Conservation (phyloP, 2,329 filamentous ascomycete species). For the Sarocladiaceae sp. region DNA sequence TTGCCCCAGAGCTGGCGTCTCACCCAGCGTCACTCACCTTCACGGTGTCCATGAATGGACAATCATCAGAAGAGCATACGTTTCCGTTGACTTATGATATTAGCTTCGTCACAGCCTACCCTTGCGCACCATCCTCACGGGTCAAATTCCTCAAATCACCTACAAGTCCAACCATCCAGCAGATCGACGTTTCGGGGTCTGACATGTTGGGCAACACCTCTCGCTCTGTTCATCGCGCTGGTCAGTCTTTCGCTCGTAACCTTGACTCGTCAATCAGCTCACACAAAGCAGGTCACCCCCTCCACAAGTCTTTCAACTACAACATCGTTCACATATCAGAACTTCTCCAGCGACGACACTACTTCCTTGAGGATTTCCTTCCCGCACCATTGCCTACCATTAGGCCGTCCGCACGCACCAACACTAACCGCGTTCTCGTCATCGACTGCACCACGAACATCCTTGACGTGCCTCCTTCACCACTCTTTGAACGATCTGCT, state of each 20-base stretch:
- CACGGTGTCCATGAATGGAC: slow-evolving; percentile 31
- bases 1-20: slow-evolving; percentile 29
- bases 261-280: slow-evolving; percentile 1
- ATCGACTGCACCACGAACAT: slow-evolving; percentile 61
- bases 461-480: slow-evolving; percentile 39
- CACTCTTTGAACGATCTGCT: slow-evolving; percentile 34
- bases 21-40: slow-evolving; percentile 32
- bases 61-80: slow-evolving; percentile 35
- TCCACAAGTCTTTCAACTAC: slow-evolving; percentile 61
- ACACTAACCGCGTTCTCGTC: slow-evolving; percentile 45
- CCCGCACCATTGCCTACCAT: slow-evolving; percentile 19
- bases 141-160: slow-evolving; percentile 56
- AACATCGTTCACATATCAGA: slow-evolving; percentile 55
- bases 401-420: not conserved
- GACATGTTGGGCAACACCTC: slow-evolving; percentile 39
- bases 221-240: slow-evolving; percentile 43
- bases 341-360: slow-evolving; percentile 43
- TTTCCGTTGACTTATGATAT: slow-evolving; percentile 53
- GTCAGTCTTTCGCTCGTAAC: slow-evolving; percentile 25
- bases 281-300: slow-evolving; percentile 47
- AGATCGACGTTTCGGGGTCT: slow-evolving; percentile 47
- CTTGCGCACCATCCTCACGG: slow-evolving; percentile 54
- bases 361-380: slow-evolving; percentile 44
- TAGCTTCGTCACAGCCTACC: slow-evolving; percentile 62
- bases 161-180: slow-evolving; percentile 55